Conservation (phyloP, 2,329 filamentous ascomycete genomes). For the Teratosphaeria pseudoeucalypti region DNA sequence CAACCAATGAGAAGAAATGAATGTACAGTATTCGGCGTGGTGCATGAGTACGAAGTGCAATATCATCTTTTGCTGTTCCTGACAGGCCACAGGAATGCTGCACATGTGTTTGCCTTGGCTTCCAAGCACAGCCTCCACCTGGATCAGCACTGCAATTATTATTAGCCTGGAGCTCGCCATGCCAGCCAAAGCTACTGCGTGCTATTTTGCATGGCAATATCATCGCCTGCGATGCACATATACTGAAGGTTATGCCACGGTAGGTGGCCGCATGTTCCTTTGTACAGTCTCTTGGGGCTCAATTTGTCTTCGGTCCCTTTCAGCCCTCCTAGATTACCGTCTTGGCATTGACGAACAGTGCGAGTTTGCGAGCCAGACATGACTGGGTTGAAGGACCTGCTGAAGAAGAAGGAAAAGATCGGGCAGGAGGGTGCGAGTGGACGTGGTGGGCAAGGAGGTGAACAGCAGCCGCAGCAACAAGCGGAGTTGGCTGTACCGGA, state of each 20-base stretch:
- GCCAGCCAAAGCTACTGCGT: neutral
- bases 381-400: conserved; percentile 51
- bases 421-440: conserved; percentile 17
- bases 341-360: neutral
- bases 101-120: neutral
- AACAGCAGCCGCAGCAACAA: conserved; percentile 21
- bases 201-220: neutral
- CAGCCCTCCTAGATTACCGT: neutral
- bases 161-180: conserved; percentile 1
- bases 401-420: conserved; percentile 53
- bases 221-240: neutral
- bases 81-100: neutral
- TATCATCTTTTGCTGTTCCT: too few species aligned
- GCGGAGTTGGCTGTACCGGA: conserved; percentile 40
- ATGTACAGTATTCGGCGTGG: neutral
- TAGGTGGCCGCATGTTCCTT: neutral
- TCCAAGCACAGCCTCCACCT: conserved; percentile 3
- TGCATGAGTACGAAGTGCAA: neutral
- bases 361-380: conserved; percentile 14
- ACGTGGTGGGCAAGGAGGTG: conserved; percentile 1
- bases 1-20: neutral
- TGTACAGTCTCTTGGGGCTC: neutral
- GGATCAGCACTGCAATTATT: conserved; percentile 1
- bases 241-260: neutral
- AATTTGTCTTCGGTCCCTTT: neutral